phyloP scores from a whole-genome alignment of 208 protist species.

The Trichomonas tenax region DNA sequence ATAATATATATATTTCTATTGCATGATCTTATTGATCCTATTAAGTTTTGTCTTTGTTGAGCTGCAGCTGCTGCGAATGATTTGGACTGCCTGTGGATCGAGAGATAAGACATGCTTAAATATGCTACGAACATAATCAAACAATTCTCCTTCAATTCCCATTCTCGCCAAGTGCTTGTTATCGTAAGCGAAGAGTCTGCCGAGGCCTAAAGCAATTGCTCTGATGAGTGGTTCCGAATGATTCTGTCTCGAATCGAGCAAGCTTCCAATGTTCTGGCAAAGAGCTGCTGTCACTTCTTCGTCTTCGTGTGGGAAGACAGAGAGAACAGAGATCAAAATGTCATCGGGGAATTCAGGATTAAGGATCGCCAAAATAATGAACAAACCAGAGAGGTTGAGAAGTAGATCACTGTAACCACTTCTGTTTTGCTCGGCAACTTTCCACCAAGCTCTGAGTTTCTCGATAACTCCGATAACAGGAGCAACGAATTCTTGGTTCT shows the following conservation, averaged over 20 bases:
- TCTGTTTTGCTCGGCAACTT: background rate
- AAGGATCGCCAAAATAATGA: background rate
- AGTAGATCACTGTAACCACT: background rate
- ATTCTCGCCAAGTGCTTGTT: background rate
- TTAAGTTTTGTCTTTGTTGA: background rate
- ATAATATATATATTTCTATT: background rate
- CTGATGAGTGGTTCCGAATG: background rate
- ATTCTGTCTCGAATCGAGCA: background rate
- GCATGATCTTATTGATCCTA: background rate
- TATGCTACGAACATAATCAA: background rate
- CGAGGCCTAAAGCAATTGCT: background rate
- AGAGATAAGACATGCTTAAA: background rate
- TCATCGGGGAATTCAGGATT: background rate
- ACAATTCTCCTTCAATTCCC: background rate
- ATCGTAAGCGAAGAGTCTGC: background rate
- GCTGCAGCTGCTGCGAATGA: background rate
- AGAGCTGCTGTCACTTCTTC: background rate
- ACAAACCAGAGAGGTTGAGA: background rate
- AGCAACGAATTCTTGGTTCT: background rate
- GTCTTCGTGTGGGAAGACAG: background rate
- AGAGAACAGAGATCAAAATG: background rate
- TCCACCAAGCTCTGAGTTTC: background rate
- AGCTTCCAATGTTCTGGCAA: background rate
- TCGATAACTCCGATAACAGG: background rate
- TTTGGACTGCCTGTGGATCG: background rate